phyloP scores from a whole-genome alignment of 2,329 filamentous ascomycete species.

The Trichoderma atrobrunneum region DNA sequence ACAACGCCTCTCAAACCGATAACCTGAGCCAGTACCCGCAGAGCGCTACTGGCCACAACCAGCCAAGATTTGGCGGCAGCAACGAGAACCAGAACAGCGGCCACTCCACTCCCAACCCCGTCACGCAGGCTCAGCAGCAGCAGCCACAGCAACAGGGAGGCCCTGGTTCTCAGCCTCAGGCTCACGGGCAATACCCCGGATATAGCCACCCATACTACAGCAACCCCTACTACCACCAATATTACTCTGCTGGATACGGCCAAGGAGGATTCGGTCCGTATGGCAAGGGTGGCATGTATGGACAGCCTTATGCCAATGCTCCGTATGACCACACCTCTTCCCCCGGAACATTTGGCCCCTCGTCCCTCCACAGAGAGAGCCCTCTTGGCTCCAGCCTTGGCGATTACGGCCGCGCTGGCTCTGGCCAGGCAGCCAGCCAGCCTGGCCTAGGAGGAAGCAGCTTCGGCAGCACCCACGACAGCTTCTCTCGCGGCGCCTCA shows the following conservation, averaged over 20 bases:
- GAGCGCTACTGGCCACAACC: constrained; percentile 56
- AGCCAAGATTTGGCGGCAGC: constrained; percentile 57
- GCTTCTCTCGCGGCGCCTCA: constrained; percentile 49
- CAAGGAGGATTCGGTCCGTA: constrained; percentile 55
- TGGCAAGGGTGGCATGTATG: constrained; percentile 54
- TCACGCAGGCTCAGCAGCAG: constrained; percentile 54
- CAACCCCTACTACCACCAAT: constrained; percentile 62
- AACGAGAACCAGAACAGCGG: constrained; percentile 79
- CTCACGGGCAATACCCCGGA: constrained; percentile 49
- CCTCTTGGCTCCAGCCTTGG: constrained; percentile 50
- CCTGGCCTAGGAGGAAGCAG: constrained; percentile 49
- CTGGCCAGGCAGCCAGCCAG: constrained; percentile 49
- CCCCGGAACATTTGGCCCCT: constrained; percentile 54
- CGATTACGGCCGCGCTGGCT: constrained; percentile 52
- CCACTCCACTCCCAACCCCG: constrained; percentile 85
- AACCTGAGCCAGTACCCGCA: constrained; percentile 70
- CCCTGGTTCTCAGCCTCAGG: constrained; percentile 45
- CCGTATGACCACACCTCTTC: constrained; percentile 57
- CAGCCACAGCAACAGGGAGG: constrained; percentile 46
- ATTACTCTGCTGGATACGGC: constrained; percentile 54
- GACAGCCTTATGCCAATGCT: constrained; percentile 55
- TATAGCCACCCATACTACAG: constrained; percentile 59
- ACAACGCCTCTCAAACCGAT: constrained; percentile 63
- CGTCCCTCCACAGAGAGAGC: constrained; percentile 52
- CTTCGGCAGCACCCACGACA: constrained; percentile 55